A percentile compares a stretch with the other conserved stretches of the same genome.
phyloP scores from a whole-genome alignment of 2,329 filamentous ascomycete species.

The Basipetospora chlamydospora region DNA sequence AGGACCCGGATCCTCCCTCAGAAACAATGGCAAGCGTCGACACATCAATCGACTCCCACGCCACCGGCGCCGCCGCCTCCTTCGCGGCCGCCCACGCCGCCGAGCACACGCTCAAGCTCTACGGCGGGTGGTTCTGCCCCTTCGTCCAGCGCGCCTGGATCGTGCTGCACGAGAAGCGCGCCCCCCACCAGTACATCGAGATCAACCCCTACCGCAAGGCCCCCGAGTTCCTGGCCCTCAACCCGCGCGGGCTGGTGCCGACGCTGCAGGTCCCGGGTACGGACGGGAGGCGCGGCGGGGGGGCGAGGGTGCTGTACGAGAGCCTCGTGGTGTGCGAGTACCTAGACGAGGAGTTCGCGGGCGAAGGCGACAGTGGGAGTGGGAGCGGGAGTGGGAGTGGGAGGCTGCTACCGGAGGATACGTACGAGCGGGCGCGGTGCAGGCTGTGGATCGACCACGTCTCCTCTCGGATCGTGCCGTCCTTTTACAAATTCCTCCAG shows the following conservation, averaged over 20 bases:
- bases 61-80: constrained; percentile 33
- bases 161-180: constrained; percentile 56
- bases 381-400: constrained; percentile 14
- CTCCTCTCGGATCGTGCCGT: constrained; percentile 49
- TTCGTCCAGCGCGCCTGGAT: constrained; percentile 62
- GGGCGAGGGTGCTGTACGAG: constrained; percentile 52
- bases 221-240: constrained; percentile 50
- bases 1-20: neutral
- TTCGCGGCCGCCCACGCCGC: constrained; percentile 29
- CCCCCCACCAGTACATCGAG: constrained; percentile 58
- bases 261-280: constrained; percentile 40
- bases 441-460: constrained; percentile 65
- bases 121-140: constrained; percentile 62
- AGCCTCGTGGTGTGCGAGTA: constrained; percentile 62
- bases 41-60: constrained; percentile 28
- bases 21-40: constrained; percentile 29
- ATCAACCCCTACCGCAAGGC: constrained; percentile 69
- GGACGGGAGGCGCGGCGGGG: constrained; percentile 14
- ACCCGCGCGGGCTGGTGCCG: constrained; percentile 59
- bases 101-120: constrained; percentile 46
- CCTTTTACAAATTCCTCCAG: constrained; percentile 49
- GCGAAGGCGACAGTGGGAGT: constrained; percentile 10
- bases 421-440: constrained; percentile 50
- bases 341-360: constrained; percentile 53
- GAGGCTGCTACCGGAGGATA: constrained; percentile 42